Evolutionary conservation across 78 protist genomes (phyloP).

Genomic region (Isochrysis galbana): DNA sequence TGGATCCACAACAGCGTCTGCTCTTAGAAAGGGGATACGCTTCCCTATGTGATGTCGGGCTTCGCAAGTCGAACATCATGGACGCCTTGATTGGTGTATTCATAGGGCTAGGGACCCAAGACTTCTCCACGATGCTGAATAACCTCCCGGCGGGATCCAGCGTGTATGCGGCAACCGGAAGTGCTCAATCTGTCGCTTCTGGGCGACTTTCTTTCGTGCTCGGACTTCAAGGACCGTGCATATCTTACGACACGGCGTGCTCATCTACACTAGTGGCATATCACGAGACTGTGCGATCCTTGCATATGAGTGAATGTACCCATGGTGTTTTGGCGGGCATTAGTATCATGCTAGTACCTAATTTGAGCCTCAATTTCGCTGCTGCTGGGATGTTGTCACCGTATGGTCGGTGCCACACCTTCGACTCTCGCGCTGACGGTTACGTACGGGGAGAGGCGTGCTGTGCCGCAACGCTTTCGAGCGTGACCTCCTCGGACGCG

Average conservation of each 20-base stretch:
- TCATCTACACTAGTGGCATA: not conserved
- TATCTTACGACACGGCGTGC: slow-evolving; percentile 68
- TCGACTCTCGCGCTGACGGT: not conserved
- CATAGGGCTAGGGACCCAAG: not conserved
- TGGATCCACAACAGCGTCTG: not conserved
- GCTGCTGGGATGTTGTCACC: not conserved
- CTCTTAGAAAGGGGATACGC: not conserved
- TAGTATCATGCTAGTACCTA: not conserved
- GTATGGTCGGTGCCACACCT: not conserved
- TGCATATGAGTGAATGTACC: not conserved
- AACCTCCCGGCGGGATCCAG: not conserved
- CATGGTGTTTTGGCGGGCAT: not conserved
- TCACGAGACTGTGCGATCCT: not conserved
- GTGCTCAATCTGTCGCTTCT: not conserved
- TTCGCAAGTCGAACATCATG: not conserved
- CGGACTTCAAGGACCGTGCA: slow-evolving; percentile 76
- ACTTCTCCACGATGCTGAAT: not conserved
- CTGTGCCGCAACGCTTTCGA: not conserved
- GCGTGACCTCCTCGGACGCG: not conserved
- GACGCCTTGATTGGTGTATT: not conserved
- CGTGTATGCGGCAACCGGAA: slow-evolving; percentile 8
- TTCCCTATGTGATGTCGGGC: not conserved
- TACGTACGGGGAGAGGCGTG: not conserved
- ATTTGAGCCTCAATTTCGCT: not conserved
- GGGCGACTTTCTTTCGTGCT: slow-evolving; percentile 70